These are phyloP conservation scores for Oryza rufipogon DNA, from an alignment of 176 grass and related monocot species.

Conservation along the genomic window DNA sequence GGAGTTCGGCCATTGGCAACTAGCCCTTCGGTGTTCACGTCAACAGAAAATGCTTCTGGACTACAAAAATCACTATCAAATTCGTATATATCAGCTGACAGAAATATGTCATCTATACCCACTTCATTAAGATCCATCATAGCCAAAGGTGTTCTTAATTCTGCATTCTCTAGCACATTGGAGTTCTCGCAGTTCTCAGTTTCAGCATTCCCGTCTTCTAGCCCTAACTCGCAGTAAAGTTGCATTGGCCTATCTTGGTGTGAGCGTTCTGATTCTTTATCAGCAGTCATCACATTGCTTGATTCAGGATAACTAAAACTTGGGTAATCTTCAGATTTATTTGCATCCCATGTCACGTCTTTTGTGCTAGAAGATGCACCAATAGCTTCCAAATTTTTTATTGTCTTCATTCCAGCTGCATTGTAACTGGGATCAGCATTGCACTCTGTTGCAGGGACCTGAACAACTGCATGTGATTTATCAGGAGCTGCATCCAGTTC, in stretches of 20 bases:
- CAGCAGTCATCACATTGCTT: background rate
- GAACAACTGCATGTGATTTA: slow-evolving; percentile 8
- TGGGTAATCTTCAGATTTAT: too few relatives aligned
- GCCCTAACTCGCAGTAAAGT: background rate
- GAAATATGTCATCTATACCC: slow-evolving; percentile 42
- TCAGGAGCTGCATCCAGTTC: background rate
- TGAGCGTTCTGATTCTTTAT: background rate
- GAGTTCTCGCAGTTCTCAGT: background rate
- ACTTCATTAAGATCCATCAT: slow-evolving; percentile 43
- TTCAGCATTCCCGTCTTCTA: slow-evolving; percentile 5
- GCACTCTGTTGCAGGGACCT: background rate
- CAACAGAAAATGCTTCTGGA: slow-evolving; percentile 25
- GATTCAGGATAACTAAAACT: too few relatives aligned
- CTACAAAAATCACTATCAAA: slow-evolving; percentile 26
- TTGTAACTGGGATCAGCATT: background rate
- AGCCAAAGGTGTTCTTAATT: slow-evolving; percentile 28
- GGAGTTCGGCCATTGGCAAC: background rate
- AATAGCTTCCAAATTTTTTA: too few relatives aligned
- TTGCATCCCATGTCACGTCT: too few relatives aligned
- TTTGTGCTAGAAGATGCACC: too few relatives aligned
- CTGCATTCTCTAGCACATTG: background rate
- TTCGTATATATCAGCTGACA: slow-evolving; percentile 51
- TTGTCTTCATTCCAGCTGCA: too few relatives aligned
- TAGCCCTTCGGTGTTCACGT: background rate
- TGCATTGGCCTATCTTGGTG: background rate